A percentile compares a stretch with the other conserved stretches of the same genome.
These are phyloP conservation scores for Viola odorata DNA, from an alignment of 345 rosid genomes.

Conservation along the genomic window DNA sequence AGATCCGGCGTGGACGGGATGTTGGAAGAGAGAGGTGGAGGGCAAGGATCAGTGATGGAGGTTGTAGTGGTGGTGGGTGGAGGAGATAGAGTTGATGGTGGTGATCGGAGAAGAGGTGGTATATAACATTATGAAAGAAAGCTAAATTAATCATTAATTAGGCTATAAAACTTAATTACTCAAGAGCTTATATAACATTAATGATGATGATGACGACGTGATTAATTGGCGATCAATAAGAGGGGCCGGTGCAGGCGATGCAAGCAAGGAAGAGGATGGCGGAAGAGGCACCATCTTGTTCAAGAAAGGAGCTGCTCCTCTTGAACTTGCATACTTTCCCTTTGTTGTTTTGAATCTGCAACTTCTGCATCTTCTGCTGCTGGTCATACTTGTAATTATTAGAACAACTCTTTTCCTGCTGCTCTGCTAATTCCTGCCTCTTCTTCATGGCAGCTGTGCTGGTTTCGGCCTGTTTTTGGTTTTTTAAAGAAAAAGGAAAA, in stretches of 20 bases:
- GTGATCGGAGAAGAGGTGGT: no score
- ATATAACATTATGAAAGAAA: no score
- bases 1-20: no score
- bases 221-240: slow-evolving; percentile 14
- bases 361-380: slow-evolving; percentile 23
- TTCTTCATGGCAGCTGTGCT: slow-evolving; percentile 50
- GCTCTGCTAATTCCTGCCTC: slow-evolving; percentile 27
- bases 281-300: slow-evolving; percentile 81
- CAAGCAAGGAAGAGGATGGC: slow-evolving; percentile 88
- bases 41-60: no score
- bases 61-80: no score
- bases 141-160: no score
- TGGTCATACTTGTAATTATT: neutral
- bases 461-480: neutral
- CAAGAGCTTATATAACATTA: no score
- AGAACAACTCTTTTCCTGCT: slow-evolving; percentile 20
- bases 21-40: no score
- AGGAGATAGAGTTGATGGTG: no score
- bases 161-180: no score
- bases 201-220: no score
- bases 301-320: slow-evolving; percentile 64
- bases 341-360: slow-evolving; percentile 59
- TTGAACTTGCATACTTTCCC: slow-evolving; percentile 64
- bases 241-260: slow-evolving; percentile 59
- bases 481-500: neutral